phyloP scores from a whole-genome alignment of 2,329 filamentous ascomycete genomes.

The Penicillium sumatraense region DNA sequence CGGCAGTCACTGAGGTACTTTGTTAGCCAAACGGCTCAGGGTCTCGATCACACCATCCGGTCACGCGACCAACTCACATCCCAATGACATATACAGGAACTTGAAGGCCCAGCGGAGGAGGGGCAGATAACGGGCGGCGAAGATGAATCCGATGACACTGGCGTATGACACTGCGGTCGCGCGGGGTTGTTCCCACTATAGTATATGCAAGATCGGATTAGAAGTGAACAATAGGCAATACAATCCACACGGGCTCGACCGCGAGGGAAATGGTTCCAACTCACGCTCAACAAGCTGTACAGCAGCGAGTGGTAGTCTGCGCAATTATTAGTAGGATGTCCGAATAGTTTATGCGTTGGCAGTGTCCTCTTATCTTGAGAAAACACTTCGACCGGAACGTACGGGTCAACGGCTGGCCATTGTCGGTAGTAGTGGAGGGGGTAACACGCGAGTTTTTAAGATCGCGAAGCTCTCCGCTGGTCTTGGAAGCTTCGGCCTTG shows the following conservation, averaged over 20 bases:
- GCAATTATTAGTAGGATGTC: slow-evolving; percentile 16
- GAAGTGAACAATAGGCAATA: neutral
- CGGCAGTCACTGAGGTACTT: slow-evolving; percentile 54
- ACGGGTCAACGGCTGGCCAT: slow-evolving; percentile 67
- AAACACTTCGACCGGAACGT: slow-evolving; percentile 36
- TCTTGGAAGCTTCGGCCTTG: slow-evolving; percentile 61
- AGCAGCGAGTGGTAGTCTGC: slow-evolving; percentile 69
- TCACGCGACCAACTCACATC: slow-evolving; percentile 52
- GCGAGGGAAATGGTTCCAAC: slow-evolving; percentile 25
- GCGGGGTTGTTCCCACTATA: slow-evolving; percentile 69
- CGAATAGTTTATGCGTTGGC: too few species aligned
- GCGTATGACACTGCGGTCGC: slow-evolving; percentile 66
- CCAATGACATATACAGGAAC: slow-evolving; percentile 61
- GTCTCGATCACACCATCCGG: neutral
- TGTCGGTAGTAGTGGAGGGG: slow-evolving; percentile 60
- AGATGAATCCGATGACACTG: slow-evolving; percentile 61
- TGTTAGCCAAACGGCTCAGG: slow-evolving; percentile 10
- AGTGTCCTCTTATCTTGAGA: neutral
- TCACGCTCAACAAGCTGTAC: slow-evolving; percentile 66
- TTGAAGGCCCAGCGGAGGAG: slow-evolving; percentile 67
- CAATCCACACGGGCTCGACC: neutral
- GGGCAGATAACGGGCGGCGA: slow-evolving; percentile 66
- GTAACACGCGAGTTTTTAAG: slow-evolving; percentile 59
- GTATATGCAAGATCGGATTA: slow-evolving; percentile 1
- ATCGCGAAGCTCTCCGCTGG: slow-evolving; percentile 62